These are phyloP conservation scores for Diaporthe citriasiana DNA, from an alignment of 2,329 filamentous ascomycete genomes.

Conservation along the genomic window DNA sequence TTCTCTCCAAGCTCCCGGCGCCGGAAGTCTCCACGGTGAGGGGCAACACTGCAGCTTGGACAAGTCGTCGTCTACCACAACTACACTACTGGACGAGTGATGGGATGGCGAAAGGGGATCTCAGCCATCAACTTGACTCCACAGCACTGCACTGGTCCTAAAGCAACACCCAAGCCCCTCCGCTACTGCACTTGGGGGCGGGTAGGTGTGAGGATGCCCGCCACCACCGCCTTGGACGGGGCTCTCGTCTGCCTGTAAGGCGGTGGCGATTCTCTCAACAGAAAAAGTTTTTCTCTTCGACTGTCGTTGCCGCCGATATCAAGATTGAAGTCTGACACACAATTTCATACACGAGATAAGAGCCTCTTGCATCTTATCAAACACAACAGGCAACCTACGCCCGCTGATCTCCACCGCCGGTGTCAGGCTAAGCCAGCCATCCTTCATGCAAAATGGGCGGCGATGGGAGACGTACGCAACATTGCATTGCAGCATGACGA, in stretches of 20 bases:
- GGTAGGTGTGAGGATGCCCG: not conserved
- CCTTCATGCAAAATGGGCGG: not conserved
- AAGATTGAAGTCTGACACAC: constrained; percentile 28
- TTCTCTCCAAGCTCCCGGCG: not conserved
- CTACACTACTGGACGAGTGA: constrained; percentile 8
- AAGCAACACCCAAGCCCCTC: constrained; percentile 9
- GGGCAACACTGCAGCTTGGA: constrained; percentile 9
- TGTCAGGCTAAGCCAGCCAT: constrained; percentile 30
- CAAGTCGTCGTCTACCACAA: not conserved
- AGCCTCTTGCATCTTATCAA: constrained; percentile 29
- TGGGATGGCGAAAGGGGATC: not conserved
- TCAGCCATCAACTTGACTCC: constrained; percentile 9
- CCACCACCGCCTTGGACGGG: not conserved
- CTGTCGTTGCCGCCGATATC: constrained; percentile 4
- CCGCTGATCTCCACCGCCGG: constrained; percentile 24
- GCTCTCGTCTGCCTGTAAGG: constrained; percentile 2
- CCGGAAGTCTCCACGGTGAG: constrained; percentile 10
- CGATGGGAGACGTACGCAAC: not conserved
- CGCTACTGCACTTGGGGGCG: not conserved
- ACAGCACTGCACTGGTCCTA: not conserved
- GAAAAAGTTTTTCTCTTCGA: constrained; percentile 5
- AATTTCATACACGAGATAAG: constrained; percentile 29
- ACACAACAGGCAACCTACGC: constrained; percentile 6
- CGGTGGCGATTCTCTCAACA: constrained; percentile 39
- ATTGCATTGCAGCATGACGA: constrained; percentile 30